Percentiles rank a stretch among this genome's conserved stretches.
phyloP scores from a whole-genome alignment of 768 basidiomycete genomes.

The Agrocybe praecox region DNA sequence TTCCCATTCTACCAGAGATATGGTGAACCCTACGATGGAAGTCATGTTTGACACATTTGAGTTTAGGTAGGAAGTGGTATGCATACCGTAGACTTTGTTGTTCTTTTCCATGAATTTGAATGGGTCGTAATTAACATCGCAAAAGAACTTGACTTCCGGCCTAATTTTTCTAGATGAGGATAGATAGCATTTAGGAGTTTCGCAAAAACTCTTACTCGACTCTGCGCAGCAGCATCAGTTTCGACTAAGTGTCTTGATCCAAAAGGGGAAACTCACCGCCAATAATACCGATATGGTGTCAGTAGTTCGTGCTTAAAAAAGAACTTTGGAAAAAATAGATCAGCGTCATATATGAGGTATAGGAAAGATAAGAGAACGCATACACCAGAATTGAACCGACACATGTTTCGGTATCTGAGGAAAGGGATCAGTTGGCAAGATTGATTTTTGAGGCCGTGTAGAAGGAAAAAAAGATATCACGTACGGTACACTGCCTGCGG shows the following conservation, averaged over 20 bases:
- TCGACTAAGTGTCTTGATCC: slow-evolving; percentile 1
- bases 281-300: slow-evolving; percentile 81
- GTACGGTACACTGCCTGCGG: slow-evolving; percentile 71
- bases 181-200: background rate
- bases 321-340: slow-evolving; percentile 45
- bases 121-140: slow-evolving; percentile 80
- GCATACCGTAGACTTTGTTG: slow-evolving; percentile 46
- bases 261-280: slow-evolving; percentile 45
- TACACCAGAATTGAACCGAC: slow-evolving; percentile 91
- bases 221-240: slow-evolving; percentile 32
- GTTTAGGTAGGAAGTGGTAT: background rate
- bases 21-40: slow-evolving; percentile 66
- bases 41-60: background rate
- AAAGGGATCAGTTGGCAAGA: background rate
- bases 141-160: slow-evolving; percentile 75
- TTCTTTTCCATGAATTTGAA: slow-evolving; percentile 81
- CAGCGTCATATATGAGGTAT: background rate
- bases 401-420: slow-evolving; percentile 95
- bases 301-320: slow-evolving; percentile 84
- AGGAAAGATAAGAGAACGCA: slow-evolving; percentile 22
- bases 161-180: slow-evolving; percentile 32
- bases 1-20: slow-evolving; percentile 77
- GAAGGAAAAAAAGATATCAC: slow-evolving; percentile 28
- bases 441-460: background rate
- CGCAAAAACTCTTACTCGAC: slow-evolving; percentile 64